A percentile compares a stretch with the other conserved stretches of the same genome.
These are phyloP conservation scores for Russula vinacea DNA, from an alignment of 768 basidiomycete genomes.

Conservation along the genomic window DNA sequence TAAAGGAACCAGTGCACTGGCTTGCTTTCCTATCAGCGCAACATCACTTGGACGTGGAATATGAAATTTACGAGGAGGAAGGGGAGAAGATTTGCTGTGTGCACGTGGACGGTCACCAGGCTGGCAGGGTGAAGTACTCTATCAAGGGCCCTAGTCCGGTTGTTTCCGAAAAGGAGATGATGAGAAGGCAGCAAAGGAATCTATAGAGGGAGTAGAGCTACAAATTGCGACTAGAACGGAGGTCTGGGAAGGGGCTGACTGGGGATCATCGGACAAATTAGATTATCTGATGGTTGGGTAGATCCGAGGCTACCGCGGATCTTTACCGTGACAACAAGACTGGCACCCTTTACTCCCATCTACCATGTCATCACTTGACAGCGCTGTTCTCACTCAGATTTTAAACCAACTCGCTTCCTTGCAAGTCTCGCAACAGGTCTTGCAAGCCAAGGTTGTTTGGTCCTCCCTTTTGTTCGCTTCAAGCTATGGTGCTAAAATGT, in stretches of 20 bases:
- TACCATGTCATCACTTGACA: conserved; percentile 33
- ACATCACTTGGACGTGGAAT: conserved; percentile 14
- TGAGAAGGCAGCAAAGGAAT: conserved; percentile 17
- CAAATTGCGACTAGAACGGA: neutral
- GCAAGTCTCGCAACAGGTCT: conserved; percentile 69
- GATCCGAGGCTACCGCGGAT: too few species aligned
- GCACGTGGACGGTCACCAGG: conserved; percentile 13
- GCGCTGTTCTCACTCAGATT: conserved; percentile 69
- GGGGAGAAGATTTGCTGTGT: conserved; percentile 18
- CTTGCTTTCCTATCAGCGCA: conserved; percentile 21
- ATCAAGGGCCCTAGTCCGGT: neutral
- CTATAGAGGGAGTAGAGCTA: conserved; percentile 9
- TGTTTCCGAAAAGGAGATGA: conserved; percentile 10
- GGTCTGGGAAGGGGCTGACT: neutral
- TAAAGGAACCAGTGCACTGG: conserved; percentile 34
- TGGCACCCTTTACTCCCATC: neutral
- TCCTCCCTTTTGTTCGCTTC: conserved; percentile 8
- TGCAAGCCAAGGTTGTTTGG: conserved; percentile 68
- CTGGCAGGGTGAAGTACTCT: conserved; percentile 2
- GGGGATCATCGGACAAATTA: neutral
- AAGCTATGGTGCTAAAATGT: neutral
- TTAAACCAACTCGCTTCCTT: conserved; percentile 66
- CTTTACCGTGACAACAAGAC: too few species aligned
- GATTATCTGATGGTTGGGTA: neutral
- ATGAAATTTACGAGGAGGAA: conserved; percentile 23